Base-by-base conservation (phyloP, 768 basidiomycete genomes). In the Arthromyces matolae region DNA sequence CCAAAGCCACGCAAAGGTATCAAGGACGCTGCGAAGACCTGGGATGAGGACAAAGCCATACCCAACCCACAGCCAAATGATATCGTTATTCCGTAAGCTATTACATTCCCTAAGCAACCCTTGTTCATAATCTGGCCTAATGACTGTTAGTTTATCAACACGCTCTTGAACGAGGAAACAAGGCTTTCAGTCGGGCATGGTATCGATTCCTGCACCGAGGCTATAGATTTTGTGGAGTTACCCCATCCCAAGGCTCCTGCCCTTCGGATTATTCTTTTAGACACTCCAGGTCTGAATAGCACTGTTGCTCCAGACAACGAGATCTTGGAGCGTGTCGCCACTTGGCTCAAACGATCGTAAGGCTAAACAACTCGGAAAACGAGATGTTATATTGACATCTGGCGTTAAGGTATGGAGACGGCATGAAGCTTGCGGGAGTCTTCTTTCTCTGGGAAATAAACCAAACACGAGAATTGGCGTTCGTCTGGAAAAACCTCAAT, bases 51-150 rank as follows among this genome's bases (percentile, higher is more conserved):
- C 44, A 18, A 34, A 27, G 35, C 28, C 25, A 25, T 52, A 8
- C 5, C 47, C 22, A 42, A 52, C 45, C 49, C 53, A 33, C 41
- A 54, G 23, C 27, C 43, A 20, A 42, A 54, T 25, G 53, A 54
- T 23, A 54, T 54, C n/a, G 53, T 54, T 16, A 47, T 54, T 44
- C 49, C 53, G 53, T 54, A 22, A n/a, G 53, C 40, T 3, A 10
- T 42, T 45, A 22, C 20, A 23, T 24, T 38, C n/a, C 23, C n/a
- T 38, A 3, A 12, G n/a, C 8, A 27, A 27, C 13, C n/a, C n/a
- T 6, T 5, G 12, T 10, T 3, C 29, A 6, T 13, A 20, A n/a
- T 40, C 19, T 35, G 16, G 1, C 22, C 12, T 18, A 20, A 42
- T 8, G 13, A 42, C 13, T 16, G n/a, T 10, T 13, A 54, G 53